Conservation (phyloP, 2,329 filamentous ascomycete genomes). For the Claviceps monticola region DNA sequence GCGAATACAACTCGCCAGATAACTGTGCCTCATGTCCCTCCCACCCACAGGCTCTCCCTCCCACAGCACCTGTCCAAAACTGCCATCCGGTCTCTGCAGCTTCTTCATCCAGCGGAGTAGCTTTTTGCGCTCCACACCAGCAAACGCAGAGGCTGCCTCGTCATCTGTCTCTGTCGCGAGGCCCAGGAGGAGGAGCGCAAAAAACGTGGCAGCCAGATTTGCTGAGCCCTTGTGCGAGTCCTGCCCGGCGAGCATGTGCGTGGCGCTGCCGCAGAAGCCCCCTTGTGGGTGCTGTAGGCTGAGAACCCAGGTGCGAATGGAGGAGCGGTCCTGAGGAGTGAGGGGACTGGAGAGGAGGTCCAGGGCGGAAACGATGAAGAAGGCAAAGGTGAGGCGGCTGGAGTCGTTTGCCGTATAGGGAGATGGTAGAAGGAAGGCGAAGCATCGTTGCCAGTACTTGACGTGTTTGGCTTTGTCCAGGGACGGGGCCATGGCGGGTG, state of each 20-base stretch:
- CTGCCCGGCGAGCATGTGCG: constrained; percentile 30
- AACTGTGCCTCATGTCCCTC: constrained; percentile 76
- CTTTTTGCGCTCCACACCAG: constrained; percentile 50
- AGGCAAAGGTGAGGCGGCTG: constrained; percentile 77
- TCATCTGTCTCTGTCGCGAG: constrained; percentile 28
- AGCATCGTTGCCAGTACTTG: constrained; percentile 85
- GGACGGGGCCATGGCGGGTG: constrained; percentile 9
- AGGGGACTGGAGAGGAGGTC: constrained; percentile 60
- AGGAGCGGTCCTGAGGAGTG: constrained; percentile 27
- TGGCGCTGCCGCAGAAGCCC: constrained; percentile 79
- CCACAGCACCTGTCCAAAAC: constrained; percentile 73
- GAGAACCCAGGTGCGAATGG: constrained; percentile 64
- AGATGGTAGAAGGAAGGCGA: constrained; percentile 65
- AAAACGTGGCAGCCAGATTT: constrained; percentile 78
- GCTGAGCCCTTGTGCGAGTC: constrained; percentile 38
- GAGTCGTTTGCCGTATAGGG: constrained; percentile 82
- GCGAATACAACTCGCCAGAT: constrained; percentile 66
- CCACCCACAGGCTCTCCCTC: constrained; percentile 54
- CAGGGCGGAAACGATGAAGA: constrained; percentile 76
- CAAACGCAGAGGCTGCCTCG: constrained; percentile 32
- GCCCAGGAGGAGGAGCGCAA: constrained; percentile 65
- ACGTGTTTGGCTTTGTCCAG: constrained; percentile 57
- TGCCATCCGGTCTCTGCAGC: constrained; percentile 73
- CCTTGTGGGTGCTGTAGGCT: constrained; percentile 72
- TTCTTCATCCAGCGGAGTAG: constrained; percentile 61